These are phyloP conservation scores for Platismatia glauca DNA, from an alignment of 495 filamentous ascomycete species.

Conservation along the genomic window DNA sequence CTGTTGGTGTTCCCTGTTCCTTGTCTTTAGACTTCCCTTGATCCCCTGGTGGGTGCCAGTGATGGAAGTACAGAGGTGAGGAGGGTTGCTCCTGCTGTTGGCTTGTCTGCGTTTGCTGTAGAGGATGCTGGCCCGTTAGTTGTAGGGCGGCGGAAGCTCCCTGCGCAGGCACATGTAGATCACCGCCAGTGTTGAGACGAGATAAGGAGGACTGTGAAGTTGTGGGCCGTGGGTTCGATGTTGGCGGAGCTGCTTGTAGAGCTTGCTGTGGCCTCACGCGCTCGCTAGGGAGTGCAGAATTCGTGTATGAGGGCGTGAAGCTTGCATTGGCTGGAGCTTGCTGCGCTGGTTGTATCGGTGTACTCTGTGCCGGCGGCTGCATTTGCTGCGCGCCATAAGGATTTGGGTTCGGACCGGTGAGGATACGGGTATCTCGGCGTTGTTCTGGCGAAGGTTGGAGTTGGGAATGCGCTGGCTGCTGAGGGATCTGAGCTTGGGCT, in stretches of 20 bases:
- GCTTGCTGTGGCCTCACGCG: conserved; percentile 29
- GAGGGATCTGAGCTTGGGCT: conserved; percentile 30
- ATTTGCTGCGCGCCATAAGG: conserved; percentile 29
- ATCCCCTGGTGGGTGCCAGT: conserved; percentile 73
- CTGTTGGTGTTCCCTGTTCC: conserved; percentile 27
- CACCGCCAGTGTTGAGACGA: conserved; percentile 49
- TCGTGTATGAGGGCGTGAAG: conserved; percentile 31
- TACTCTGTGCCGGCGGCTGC: conserved; percentile 19
- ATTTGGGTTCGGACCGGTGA: conserved; percentile 32
- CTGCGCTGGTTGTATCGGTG: conserved; percentile 13
- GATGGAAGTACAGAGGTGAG: conserved; percentile 78
- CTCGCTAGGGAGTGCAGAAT: conserved; percentile 25
- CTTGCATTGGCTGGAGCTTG: conserved; percentile 16
- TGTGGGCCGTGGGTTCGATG: conserved; percentile 30
- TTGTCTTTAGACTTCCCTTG: conserved; percentile 41
- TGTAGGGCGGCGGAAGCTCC: conserved; percentile 30
- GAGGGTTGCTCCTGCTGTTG: conserved; percentile 50
- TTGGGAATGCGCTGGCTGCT: conserved; percentile 33
- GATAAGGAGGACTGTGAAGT: conserved; percentile 37
- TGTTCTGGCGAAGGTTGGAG: conserved; percentile 27
- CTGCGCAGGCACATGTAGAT: conserved; percentile 43
- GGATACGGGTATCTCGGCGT: conserved; percentile 28
- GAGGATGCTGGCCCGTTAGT: conserved; percentile 29
- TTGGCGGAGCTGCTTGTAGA: conserved; percentile 23
- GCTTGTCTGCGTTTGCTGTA: conserved; percentile 44